Evolutionary conservation across 768 basidiomycete species (phyloP).

Genomic region (Rossbeevera mucosa): DNA sequence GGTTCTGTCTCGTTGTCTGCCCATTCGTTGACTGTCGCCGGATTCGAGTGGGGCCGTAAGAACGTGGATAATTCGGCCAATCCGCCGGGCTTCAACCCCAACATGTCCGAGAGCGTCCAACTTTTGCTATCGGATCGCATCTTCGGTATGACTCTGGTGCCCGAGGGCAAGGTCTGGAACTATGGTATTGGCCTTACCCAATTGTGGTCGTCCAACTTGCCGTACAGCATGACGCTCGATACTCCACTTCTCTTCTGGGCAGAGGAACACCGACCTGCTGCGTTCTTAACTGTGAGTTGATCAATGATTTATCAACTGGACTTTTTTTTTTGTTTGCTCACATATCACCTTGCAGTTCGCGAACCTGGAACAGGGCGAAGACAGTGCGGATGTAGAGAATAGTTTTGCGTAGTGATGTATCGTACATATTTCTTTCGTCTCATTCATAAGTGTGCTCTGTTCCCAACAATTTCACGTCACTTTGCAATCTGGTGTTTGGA

Average conservation of each 20-base stretch:
- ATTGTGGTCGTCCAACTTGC: slow-evolving; percentile 77
- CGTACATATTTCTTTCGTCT: slow-evolving; percentile 4
- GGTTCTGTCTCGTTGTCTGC: slow-evolving; percentile 95
- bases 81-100: slow-evolving; percentile 93
- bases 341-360: slow-evolving; percentile 57
- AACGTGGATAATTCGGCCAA: slow-evolving; percentile 82
- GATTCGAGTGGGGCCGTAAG: slow-evolving; percentile 98
- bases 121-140: slow-evolving; percentile 92
- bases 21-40: slow-evolving; percentile 83
- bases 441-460: slow-evolving; percentile 10
- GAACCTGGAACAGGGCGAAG: slow-evolving; percentile 83
- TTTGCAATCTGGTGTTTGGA: neutral
- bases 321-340: neutral
- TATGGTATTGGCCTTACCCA: slow-evolving; percentile 94
- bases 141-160: slow-evolving; percentile 92
- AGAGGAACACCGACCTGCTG: slow-evolving; percentile 89
- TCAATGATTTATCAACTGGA: neutral
- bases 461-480: slow-evolving; percentile 9
- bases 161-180: slow-evolving; percentile 94
- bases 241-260: slow-evolving; percentile 97
- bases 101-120: slow-evolving; percentile 95
- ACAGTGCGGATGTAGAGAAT: slow-evolving; percentile 94
- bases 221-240: slow-evolving; percentile 81
- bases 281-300: slow-evolving; percentile 79
- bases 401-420: slow-evolving; percentile 73